Conservation (phyloP, 768 basidiomycete genomes). For the Symmetrospora coprosmae region DNA sequence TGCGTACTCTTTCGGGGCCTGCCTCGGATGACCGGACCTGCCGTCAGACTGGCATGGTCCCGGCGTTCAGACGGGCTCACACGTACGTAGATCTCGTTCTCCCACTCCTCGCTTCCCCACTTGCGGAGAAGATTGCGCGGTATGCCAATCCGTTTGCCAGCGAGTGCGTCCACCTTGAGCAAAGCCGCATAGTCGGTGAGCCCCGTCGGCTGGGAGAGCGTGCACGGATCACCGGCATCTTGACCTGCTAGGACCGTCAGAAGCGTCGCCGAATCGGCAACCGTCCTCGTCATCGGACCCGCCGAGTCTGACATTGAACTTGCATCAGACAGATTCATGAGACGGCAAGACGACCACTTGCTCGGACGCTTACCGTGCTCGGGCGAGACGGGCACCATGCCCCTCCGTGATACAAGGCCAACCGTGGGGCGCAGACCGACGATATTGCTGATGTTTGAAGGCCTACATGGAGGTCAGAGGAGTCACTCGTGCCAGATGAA, state of each 20-base stretch:
- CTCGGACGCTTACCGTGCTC: neutral
- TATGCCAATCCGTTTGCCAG: constrained; percentile 36
- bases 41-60: too few species aligned
- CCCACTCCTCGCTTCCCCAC: too few species aligned
- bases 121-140: constrained; percentile 40
- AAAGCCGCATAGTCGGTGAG: constrained; percentile 30
- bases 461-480: constrained; percentile 23
- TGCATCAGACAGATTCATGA: constrained; percentile 50
- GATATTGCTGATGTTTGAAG: constrained; percentile 44
- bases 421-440: constrained; percentile 52
- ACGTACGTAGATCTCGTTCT: too few species aligned
- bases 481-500: constrained; percentile 32
- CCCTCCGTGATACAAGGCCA: constrained; percentile 48
- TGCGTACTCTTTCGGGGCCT: too few species aligned
- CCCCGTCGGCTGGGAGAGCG: constrained; percentile 41
- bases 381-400: constrained; percentile 38
- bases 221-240: too few species aligned
- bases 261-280: constrained; percentile 47
- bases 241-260: constrained; percentile 48
- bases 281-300: constrained; percentile 47
- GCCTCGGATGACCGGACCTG: too few species aligned
- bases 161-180: constrained; percentile 29
- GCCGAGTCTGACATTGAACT: too few species aligned
- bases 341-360: constrained; percentile 39
- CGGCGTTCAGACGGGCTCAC: too few species aligned